A percentile compares a stretch with the other conserved stretches of the same genome.
Evolutionary conservation across 2,329 filamentous ascomycete species (phyloP).

Genomic region (Coleophoma crateriformis): DNA sequence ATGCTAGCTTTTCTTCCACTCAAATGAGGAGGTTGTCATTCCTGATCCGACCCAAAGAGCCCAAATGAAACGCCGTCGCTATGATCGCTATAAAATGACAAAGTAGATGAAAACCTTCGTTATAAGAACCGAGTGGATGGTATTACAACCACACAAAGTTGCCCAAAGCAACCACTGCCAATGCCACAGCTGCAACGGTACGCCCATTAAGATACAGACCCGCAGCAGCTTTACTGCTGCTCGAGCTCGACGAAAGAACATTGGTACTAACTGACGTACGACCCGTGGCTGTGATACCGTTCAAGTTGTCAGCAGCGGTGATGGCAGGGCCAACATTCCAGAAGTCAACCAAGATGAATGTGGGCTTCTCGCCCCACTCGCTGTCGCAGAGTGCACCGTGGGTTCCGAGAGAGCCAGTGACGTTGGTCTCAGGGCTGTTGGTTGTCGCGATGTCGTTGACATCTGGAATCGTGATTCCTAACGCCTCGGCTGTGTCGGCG

Average conservation of each 20-base stretch:
- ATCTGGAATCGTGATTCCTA: slow-evolving; percentile 56
- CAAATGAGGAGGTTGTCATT: too few relatives aligned
- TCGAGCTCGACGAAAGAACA: slow-evolving; percentile 12
- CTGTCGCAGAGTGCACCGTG: slow-evolving; percentile 48
- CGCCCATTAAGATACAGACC: background rate
- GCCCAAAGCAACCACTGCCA: slow-evolving; percentile 12
- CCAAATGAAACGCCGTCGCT: slow-evolving; percentile 14
- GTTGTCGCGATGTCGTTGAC: slow-evolving; percentile 54
- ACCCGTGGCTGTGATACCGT: slow-evolving; percentile 38
- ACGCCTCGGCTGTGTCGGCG: slow-evolving; percentile 51
- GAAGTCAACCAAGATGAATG: slow-evolving; percentile 75
- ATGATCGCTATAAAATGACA: slow-evolving; percentile 7
- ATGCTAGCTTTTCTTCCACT: too few relatives aligned
- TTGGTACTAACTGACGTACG: slow-evolving; percentile 17
- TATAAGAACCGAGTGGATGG: background rate
- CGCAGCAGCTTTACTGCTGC: slow-evolving; percentile 3
- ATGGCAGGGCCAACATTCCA: slow-evolving; percentile 69
- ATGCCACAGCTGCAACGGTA: slow-evolving; percentile 4
- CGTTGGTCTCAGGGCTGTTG: slow-evolving; percentile 54
- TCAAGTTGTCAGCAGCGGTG: slow-evolving; percentile 62
- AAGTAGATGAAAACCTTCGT: slow-evolving; percentile 2
- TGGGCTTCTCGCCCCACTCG: slow-evolving; percentile 60
- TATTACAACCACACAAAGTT: slow-evolving; percentile 14
- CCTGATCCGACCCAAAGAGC: too few relatives aligned
- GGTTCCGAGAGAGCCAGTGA: slow-evolving; percentile 46